Evolutionary conservation across 2,329 filamentous ascomycete species (phyloP), one percentile per base, ranked within the genome.

Genomic region (Monosporascus ibericus): DNA sequence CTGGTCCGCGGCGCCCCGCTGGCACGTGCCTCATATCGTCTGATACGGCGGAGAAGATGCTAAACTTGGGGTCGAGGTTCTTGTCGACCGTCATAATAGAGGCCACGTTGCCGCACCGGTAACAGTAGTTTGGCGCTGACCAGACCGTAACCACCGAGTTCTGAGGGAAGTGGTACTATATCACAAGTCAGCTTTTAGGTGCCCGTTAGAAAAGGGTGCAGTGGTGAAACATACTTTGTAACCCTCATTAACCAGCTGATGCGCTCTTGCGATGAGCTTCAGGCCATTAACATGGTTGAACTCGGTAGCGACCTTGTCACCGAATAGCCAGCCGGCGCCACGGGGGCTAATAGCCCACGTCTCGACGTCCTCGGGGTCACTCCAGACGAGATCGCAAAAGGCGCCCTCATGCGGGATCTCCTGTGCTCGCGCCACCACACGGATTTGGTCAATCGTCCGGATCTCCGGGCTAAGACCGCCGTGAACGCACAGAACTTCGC

Each of bases 341-440:
- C 94, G 82, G 7, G 94, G 94, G 53, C 90, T 96, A 53, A 99
- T 83, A 17, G 90, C 92, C 80, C 96, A 99, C 58, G 96, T 95
- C 64, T 97, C 92, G 48, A 95, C 85, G 60, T 99, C 94, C 66
- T 99, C 94, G 1, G 94, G 94, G 68, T 99, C 94, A 51, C 90
- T 96, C 94, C 94, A 99, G 6, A 99, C 94, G 39, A 99, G 75
- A 68, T 99, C 94, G 48, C 94, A 96, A 84, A 99, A 99, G 2
- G 94, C 94, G 6, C 94, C 94, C 74, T 99, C 94, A 65, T 99
- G 94, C 6, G 94, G 94, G 62, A 99, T 99, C 70, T 99, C 94
- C 63, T 96, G 88, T 63, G 95, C 96, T 47, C 94, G 87, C 61
- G 96, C 94, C 58, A 99, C 96, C 60, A 99, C 95, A 65, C 96